Evolutionary conservation across 2,329 filamentous ascomycete genomes (phyloP).

Genomic region (Cylindrodendrum hubeiense): DNA sequence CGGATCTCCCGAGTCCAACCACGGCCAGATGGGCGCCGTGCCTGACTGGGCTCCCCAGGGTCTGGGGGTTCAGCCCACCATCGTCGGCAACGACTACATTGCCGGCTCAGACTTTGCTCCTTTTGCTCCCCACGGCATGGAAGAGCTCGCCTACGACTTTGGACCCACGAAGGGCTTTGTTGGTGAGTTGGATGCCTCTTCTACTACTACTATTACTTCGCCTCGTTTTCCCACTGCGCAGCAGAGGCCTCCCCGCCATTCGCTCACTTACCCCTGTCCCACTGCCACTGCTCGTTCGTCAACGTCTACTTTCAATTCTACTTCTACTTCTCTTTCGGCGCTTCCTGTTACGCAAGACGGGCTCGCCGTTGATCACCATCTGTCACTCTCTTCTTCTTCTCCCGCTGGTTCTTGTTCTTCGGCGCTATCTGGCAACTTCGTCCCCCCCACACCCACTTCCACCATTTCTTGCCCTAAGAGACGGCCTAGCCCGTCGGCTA

Average conservation of each 20-base stretch:
- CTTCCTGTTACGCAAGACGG: slow-evolving; percentile 29
- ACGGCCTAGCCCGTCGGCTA: slow-evolving; percentile 34
- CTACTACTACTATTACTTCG: slow-evolving; percentile 29
- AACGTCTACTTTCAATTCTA: slow-evolving; percentile 36
- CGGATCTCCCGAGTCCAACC: slow-evolving; percentile 74
- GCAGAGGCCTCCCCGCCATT: slow-evolving; percentile 30
- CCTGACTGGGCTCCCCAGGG: slow-evolving; percentile 69
- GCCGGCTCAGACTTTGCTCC: slow-evolving; percentile 67
- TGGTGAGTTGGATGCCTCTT: slow-evolving; percentile 61
- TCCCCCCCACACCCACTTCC: slow-evolving; percentile 21
- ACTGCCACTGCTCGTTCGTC: slow-evolving; percentile 1
- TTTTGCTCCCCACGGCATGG: slow-evolving; percentile 62
- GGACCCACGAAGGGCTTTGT: slow-evolving; percentile 65
- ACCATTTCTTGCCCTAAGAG: slow-evolving; percentile 22
- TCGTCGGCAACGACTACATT: slow-evolving; percentile 70
- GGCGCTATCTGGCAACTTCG: slow-evolving; percentile 37
- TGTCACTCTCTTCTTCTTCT: slow-evolving; percentile 37
- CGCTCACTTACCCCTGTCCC: slow-evolving; percentile 14
- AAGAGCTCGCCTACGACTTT: slow-evolving; percentile 65
- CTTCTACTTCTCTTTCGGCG: slow-evolving; percentile 31
- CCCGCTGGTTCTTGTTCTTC: slow-evolving; percentile 51
- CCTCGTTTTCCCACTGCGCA: slow-evolving; percentile 20
- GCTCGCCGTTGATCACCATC: slow-evolving; percentile 32
- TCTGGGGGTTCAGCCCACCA: slow-evolving; percentile 72
- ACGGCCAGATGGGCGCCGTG: slow-evolving; percentile 67